Base-by-base conservation (phyloP, 202 grass and related monocot genomes). In the Cymbopogon flexuosus region DNA sequence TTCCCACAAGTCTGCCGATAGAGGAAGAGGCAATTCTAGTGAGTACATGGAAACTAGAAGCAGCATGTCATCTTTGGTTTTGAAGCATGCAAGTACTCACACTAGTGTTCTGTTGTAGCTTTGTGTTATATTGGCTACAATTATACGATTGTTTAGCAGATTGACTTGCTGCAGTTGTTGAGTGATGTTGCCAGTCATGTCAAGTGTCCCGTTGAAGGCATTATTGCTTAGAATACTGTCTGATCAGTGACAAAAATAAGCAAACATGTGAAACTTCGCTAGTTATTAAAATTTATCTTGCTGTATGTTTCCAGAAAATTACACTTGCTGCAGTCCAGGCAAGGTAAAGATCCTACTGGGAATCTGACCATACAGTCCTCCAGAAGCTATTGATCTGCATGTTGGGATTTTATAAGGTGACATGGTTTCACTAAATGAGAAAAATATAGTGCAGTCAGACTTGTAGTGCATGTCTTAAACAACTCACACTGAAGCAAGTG, bases 321-420 rank as follows among this genome's bases (percentile, higher is more conserved):
- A 93, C 93, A 97, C 93, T 97, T 87, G 86, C 70, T 97, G 84
- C 83, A 97, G 73, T 49, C 81, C 45, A 34, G 93, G 31, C n/a
- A 89, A 83, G 64, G 80, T 81, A 56, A 97, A 91, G 82, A 93
- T 70, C 1, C 8, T 30, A 18, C 24, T 35, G 22, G 93, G 88
- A 75, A 93, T 64, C 71, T 54, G 21, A 52, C 90, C 90, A 8
- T 37, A 46, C 73, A 93, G 66, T 29, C 76, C 24, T 64, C 73
- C 88, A 79, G 82, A 83, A 73, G 86, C 71, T 31, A 97, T 93
- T 80, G 57, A 36, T 80, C 93, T 97, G 82, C 45, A 87, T 81
- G 81, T 88, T 62, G 31, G 27, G 27, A 27, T 27, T 27, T 27
- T 27, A 27, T 27, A 27, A 27, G 42, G 40, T 84, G 42, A n/a